A percentile compares a stretch with the other conserved stretches of the same genome.
Evolutionary conservation across 2,329 filamentous ascomycete genomes (phyloP).

Genomic region (Sporothrix brunneoviolacea): DNA sequence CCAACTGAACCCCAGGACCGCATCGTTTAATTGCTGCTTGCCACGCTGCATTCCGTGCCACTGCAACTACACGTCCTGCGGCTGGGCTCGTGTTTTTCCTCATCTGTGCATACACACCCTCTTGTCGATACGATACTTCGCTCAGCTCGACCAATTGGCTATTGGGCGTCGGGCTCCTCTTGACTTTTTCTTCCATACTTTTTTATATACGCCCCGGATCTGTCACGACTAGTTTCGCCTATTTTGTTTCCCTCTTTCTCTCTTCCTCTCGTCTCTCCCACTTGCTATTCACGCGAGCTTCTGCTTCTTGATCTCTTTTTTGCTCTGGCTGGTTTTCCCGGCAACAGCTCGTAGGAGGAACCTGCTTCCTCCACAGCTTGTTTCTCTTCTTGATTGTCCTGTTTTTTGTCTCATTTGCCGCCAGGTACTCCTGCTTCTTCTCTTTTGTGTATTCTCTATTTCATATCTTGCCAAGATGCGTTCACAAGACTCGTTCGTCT

Average conservation of each 20-base stretch:
- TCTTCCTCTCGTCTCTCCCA: neutral
- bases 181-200: neutral
- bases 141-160: neutral
- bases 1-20: slow-evolving; percentile 1
- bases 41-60: slow-evolving; percentile 11
- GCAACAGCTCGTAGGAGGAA: slow-evolving; percentile 1
- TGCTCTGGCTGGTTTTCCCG: slow-evolving; percentile 1
- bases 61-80: slow-evolving; percentile 1
- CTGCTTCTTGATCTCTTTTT: neutral
- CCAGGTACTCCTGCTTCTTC: neutral
- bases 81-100: neutral
- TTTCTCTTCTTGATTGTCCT: slow-evolving; percentile 1
- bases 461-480: slow-evolving; percentile 12
- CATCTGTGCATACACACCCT: neutral
- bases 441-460: neutral
- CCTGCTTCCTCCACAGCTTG: neutral
- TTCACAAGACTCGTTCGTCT: neutral
- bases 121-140: neutral
- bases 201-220: slow-evolving; percentile 1
- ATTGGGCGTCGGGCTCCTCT: neutral
- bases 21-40: slow-evolving; percentile 7
- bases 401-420: neutral
- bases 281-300: neutral
- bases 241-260: neutral
- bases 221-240: neutral